Evolutionary conservation across 2,329 filamentous ascomycete genomes (phyloP).

Genomic region (Fusarium sp.): DNA sequence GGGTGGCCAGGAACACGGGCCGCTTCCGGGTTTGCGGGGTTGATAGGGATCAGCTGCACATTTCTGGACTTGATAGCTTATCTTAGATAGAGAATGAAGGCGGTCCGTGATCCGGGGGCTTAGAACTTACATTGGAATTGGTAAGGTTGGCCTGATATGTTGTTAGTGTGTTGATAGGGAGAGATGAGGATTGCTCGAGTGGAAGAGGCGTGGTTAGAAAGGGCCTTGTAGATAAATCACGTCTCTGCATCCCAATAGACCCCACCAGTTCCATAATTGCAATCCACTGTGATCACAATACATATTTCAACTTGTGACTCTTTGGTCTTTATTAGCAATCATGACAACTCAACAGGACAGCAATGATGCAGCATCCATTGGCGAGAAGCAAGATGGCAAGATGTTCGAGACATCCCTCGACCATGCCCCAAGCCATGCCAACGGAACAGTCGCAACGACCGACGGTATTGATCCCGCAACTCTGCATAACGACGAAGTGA

Average conservation of each 20-base stretch:
- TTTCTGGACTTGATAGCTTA: not conserved
- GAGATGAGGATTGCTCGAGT: not conserved
- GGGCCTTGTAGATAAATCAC: not conserved
- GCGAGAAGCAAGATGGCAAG: not conserved
- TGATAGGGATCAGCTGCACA: not conserved
- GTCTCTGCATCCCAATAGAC: not conserved
- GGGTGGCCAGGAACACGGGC: not conserved
- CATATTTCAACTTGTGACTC: accelerated
- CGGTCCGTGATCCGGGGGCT: not conserved
- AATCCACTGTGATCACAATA: not conserved
- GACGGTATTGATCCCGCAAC: not conserved
- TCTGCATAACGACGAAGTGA: not conserved
- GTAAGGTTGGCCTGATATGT: not conserved
- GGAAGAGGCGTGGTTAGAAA: not conserved
- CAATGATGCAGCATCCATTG: not conserved
- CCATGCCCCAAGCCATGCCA: not conserved
- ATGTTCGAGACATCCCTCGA: not conserved
- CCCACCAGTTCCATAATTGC: too few species aligned
- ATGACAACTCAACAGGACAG: not conserved
- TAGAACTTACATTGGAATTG: not conserved
- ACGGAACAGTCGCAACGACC: not conserved
- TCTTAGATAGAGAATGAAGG: not conserved
- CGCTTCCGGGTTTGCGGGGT: not conserved
- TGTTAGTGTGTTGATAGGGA: not conserved
- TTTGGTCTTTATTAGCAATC: accelerated